phyloP scores from a whole-genome alignment of 441 rosid genomes.

The Adansonia rubrostipa region DNA sequence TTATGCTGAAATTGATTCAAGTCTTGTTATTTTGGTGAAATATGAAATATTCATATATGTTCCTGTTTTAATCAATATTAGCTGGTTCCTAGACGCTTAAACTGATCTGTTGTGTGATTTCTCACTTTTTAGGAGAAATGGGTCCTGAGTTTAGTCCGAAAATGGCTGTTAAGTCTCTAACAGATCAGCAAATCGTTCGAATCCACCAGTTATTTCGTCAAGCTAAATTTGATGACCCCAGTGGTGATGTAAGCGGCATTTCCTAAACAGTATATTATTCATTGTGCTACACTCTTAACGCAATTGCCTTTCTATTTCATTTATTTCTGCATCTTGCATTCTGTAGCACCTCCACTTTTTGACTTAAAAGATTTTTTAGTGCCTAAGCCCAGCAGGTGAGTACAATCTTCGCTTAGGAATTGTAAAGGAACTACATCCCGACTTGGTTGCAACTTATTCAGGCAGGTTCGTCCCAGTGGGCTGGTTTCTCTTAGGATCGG shows the following conservation, averaged over 20 bases:
- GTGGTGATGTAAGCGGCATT: conserved; percentile 79
- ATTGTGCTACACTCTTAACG: background rate
- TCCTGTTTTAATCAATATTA: background rate
- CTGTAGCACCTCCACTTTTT: background rate
- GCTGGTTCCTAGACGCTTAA: conserved; percentile 21
- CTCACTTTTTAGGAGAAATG: conserved; percentile 77
- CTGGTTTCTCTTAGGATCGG: conserved; percentile 16
- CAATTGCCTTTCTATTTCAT: background rate
- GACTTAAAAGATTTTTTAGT: conserved; percentile 43
- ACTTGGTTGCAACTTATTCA: conserved; percentile 95
- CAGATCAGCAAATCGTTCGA: conserved; percentile 93
- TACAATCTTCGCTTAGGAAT: conserved; percentile 99
- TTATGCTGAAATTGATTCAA: conserved; percentile 23
- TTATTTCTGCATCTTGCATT: background rate
- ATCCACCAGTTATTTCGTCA: conserved; percentile 98
- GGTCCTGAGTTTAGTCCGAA: conserved; percentile 88
- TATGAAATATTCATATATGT: background rate
- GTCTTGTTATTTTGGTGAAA: conserved; percentile 19
- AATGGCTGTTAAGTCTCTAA: conserved; percentile 78
- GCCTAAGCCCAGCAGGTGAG: conserved; percentile 99
- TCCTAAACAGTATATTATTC: conserved; percentile 22
- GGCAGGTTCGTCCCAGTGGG: conserved; percentile 73
- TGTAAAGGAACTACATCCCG: conserved; percentile 98
- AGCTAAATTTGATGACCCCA: conserved; percentile 97
- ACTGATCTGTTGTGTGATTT: conserved; percentile 22